Evolutionary conservation across 306 rosid genomes (phyloP), one percentile per base, ranked within the genome.

Genomic region (Corylus americana): DNA sequence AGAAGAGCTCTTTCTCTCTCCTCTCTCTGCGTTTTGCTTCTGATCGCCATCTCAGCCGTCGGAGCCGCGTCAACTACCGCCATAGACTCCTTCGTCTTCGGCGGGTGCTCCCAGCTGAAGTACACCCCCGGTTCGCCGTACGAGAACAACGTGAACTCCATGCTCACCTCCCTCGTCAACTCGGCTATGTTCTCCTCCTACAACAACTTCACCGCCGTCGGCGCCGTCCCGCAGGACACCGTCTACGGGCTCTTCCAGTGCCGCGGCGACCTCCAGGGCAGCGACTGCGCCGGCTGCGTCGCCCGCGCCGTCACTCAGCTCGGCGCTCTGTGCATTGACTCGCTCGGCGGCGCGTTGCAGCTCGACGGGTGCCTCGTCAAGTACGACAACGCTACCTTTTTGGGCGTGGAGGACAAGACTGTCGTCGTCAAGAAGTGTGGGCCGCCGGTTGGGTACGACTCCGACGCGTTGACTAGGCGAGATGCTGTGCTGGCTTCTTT

Each of bases 331-430:
- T 96, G 99, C 82, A 55, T 25, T 7, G 77, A 47, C 84, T 64
- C 97, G 1, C 74, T 79, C 81, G 99, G 98, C 22, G 99, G 93
- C 78, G 96, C 90, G 88, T 81, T 96, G 90, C 99, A 96, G 82
- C 83, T 90, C 9, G 98, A 96, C 18, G 98, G 96, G 0, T 96
- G 99, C 47, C 82, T 91, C 54, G 89, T 96, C 1, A 96, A 91
- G 88, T 96, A 93, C 78, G 98, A 96, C 37, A 89, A 89, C 74
- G 14, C 51, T 0, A 86, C 83, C 77, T 96, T 96, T 77, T 37
- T 96, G 11, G 99, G 99, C 0, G 93, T 81, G 55, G 93, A 88
- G 88, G 99, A 96, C 90, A 96, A 96, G 85, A 93, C 96, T 0
- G 74, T 76, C 45, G 93, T 96, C 12, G 5, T 74, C 16, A 91